These are phyloP conservation scores for Neospermospora avenae DNA, from an alignment of 2,329 filamentous ascomycete species.

Conservation along the genomic window DNA sequence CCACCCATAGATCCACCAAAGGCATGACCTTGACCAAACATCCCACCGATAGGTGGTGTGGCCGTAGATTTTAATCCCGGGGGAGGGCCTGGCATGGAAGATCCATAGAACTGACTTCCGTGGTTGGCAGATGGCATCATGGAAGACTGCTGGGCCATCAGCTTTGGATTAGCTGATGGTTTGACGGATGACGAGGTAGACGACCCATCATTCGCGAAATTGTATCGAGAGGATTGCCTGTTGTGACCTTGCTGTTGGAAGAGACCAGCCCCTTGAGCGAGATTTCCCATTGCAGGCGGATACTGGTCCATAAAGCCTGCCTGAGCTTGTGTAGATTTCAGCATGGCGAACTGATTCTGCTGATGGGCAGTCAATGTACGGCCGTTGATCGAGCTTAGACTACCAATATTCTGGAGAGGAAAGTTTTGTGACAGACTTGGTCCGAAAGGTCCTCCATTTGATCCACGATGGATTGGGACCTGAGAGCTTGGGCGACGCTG, in stretches of 20 bases:
- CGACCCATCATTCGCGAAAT: conserved; percentile 75
- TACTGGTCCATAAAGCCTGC: conserved; percentile 57
- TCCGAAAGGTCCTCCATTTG: conserved; percentile 50
- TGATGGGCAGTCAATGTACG: conserved; percentile 80
- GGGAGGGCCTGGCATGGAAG: conserved; percentile 86
- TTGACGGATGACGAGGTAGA: conserved; percentile 63
- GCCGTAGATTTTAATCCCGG: conserved; percentile 93
- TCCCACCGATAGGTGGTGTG: conserved; percentile 81
- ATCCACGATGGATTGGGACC: conserved; percentile 69
- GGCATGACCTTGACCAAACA: conserved; percentile 86
- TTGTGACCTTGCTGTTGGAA: conserved; percentile 67
- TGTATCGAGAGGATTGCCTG: conserved; percentile 83
- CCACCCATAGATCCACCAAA: conserved; percentile 68
- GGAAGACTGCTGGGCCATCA: conserved; percentile 82
- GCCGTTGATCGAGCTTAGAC: conserved; percentile 57
- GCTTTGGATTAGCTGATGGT: conserved; percentile 71
- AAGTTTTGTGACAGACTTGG: conserved; percentile 49
- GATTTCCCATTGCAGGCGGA: conserved; percentile 50
- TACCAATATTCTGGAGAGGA: conserved; percentile 44
- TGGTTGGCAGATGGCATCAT: conserved; percentile 67
- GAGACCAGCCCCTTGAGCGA: conserved; percentile 45
- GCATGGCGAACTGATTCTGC: conserved; percentile 61
- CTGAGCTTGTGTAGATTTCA: conserved; percentile 44
- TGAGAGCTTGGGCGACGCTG: conserved; percentile 65
- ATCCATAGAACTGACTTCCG: conserved; percentile 72